Evolutionary conservation across 495 filamentous ascomycete genomes (phyloP).

Genomic region (Glutinoglossum americanum): DNA sequence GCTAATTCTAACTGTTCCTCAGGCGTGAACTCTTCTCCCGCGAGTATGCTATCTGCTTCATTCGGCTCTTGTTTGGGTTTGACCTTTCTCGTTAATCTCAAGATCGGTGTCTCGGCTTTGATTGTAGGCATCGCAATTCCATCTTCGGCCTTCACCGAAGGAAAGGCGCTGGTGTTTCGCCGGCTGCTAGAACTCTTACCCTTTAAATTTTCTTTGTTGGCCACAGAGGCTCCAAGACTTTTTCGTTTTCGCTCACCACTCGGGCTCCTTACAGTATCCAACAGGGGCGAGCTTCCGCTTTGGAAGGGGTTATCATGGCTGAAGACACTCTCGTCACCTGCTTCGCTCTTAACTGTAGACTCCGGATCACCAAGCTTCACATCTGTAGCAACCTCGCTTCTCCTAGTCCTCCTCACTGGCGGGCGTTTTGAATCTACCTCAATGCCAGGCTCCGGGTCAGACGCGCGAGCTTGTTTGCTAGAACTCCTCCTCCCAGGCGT

Average conservation of each 20-base stretch:
- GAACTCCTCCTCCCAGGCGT: conserved; percentile 25
- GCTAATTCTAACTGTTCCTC: conserved; percentile 65
- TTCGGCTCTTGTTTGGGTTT: conserved; percentile 26
- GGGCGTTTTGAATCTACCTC: conserved; percentile 21
- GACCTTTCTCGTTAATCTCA: not conserved
- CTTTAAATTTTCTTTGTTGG: conserved; percentile 12
- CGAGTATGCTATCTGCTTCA: conserved; percentile 21
- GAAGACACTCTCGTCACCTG: conserved; percentile 37
- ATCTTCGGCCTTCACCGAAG: conserved; percentile 12
- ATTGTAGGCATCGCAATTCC: conserved; percentile 20
- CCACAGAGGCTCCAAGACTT: conserved; percentile 12
- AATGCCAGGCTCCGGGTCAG: conserved; percentile 28
- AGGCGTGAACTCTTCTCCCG: conserved; percentile 80
- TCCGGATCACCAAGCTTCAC: conserved; percentile 12
- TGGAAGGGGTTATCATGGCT: conserved; percentile 88
- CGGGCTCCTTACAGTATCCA: conserved; percentile 15
- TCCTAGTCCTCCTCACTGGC: conserved; percentile 27
- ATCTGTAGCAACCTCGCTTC: conserved; percentile 30
- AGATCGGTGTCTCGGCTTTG: conserved; percentile 20
- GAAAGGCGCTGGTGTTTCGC: not conserved
- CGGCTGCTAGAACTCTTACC: conserved; percentile 22
- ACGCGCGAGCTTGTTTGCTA: conserved; percentile 31
- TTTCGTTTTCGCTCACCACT: conserved; percentile 25
- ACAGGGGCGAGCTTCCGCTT: conserved; percentile 44
- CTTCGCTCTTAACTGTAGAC: conserved; percentile 3